Conservation (phyloP, 495 filamentous ascomycete genomes). For the Neurospora sp. region DNA sequence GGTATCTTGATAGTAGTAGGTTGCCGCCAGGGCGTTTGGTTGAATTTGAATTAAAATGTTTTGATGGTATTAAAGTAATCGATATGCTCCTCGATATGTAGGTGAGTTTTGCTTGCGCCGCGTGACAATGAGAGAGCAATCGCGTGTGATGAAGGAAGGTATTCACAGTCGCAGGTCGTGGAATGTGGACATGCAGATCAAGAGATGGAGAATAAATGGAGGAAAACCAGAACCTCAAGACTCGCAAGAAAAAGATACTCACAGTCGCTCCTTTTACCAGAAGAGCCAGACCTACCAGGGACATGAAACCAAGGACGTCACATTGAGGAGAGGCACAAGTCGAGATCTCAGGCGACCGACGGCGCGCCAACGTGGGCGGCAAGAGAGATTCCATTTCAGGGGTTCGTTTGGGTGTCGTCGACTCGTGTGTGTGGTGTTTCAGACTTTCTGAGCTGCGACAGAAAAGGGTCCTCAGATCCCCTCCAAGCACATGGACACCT, state of each 20-base stretch:
- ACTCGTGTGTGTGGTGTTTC: background rate
- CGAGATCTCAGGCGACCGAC: background rate
- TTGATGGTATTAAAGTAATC: background rate
- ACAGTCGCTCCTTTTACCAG: background rate
- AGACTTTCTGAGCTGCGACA: background rate
- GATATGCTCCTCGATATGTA: background rate
- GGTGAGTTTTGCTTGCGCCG: background rate
- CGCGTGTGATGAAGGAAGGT: background rate
- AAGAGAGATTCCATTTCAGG: slow-evolving; percentile 25
- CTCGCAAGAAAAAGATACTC: background rate
- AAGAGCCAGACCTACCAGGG: background rate
- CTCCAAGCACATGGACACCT: background rate
- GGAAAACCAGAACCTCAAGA: background rate
- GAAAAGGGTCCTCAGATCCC: background rate
- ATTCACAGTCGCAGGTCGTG: background rate
- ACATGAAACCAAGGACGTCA: slow-evolving; percentile 21
- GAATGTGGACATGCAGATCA: background rate
- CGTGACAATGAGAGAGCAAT: background rate
- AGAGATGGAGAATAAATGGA: background rate
- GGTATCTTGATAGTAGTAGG: background rate
- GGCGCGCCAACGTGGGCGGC: background rate
- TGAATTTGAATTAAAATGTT: background rate
- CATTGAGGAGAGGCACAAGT: slow-evolving; percentile 5
- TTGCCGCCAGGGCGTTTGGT: background rate
- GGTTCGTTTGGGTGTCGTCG: slow-evolving; percentile 26